These are phyloP conservation scores for Pugionium dolabratum DNA, from an alignment of 345 rosid genomes.

Conservation along the genomic window DNA sequence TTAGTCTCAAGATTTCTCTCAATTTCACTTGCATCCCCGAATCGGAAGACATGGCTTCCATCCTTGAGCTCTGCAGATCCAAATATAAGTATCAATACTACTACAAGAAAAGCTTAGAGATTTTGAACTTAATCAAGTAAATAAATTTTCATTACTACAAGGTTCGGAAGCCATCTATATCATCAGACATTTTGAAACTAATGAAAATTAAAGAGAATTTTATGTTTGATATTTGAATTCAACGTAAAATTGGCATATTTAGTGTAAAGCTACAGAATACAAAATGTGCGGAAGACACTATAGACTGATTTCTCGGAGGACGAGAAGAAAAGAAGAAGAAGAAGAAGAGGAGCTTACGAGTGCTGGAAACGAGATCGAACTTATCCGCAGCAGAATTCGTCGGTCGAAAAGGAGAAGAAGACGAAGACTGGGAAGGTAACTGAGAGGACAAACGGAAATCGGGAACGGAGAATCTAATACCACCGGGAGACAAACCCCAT, in stretches of 20 bases:
- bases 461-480: slow-evolving; percentile 28
- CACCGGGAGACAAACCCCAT: slow-evolving; percentile 6
- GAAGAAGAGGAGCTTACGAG: slow-evolving; percentile 41
- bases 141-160: not conserved
- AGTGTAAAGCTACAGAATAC: too few relatives aligned
- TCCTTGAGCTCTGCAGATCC: slow-evolving; percentile 52
- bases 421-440: slow-evolving; percentile 26
- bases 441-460: slow-evolving; percentile 18
- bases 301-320: not conserved
- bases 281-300: not conserved
- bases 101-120: not conserved
- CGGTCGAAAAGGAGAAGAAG: slow-evolving; percentile 22
- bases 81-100: slow-evolving; percentile 11
- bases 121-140: not conserved
- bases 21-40: slow-evolving; percentile 52
- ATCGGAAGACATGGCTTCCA: slow-evolving; percentile 62
- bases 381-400: slow-evolving; percentile 29
- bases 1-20: slow-evolving; percentile 35
- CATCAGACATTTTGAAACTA: not conserved
- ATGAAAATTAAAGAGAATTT: not conserved
- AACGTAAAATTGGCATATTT: not conserved
- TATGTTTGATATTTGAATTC: not conserved
- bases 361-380: slow-evolving; percentile 42
- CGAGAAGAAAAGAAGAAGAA: not conserved
- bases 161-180: not conserved